Evolutionary conservation across 2,329 filamentous ascomycete species (phyloP).

Genomic region (Exophiala spinifera): DNA sequence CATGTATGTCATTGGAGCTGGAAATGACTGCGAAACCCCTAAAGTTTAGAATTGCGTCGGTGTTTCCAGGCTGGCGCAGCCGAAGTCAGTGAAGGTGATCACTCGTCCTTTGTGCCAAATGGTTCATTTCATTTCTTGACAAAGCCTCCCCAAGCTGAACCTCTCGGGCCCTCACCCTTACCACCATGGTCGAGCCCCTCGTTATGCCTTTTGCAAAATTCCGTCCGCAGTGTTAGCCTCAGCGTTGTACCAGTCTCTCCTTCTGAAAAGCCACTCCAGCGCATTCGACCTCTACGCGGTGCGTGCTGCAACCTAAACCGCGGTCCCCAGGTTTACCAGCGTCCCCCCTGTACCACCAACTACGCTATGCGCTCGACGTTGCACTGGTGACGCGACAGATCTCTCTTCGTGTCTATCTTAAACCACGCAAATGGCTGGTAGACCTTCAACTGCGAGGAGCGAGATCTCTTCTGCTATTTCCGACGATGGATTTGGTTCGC

Average conservation of each 20-base stretch:
- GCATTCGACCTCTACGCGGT: neutral
- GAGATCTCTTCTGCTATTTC: constrained; percentile 32
- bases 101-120: constrained; percentile 1
- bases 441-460: constrained; percentile 28
- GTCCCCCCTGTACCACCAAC: constrained; percentile 7
- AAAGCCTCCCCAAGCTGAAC: constrained; percentile 7
- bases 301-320: neutral
- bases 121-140: constrained; percentile 3
- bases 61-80: neutral
- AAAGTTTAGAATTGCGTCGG: neutral
- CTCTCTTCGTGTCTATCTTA: neutral
- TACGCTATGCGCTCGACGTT: constrained; percentile 20
- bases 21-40: neutral
- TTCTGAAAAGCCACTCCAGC: neutral
- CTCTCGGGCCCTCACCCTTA: constrained; percentile 5
- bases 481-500: constrained; percentile 29
- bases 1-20: neutral
- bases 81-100: too few species aligned
- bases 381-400: constrained; percentile 20
- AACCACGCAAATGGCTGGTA: constrained; percentile 21
- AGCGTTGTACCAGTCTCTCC: neutral
- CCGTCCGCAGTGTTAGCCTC: neutral
- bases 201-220: neutral
- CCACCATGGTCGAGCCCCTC: constrained; percentile 15
- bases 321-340: constrained; percentile 9